Evolutionary conservation across 208 protist genomes (phyloP), one percentile per base, ranked within the genome.

Genomic region (Naegleria gruberi): DNA sequence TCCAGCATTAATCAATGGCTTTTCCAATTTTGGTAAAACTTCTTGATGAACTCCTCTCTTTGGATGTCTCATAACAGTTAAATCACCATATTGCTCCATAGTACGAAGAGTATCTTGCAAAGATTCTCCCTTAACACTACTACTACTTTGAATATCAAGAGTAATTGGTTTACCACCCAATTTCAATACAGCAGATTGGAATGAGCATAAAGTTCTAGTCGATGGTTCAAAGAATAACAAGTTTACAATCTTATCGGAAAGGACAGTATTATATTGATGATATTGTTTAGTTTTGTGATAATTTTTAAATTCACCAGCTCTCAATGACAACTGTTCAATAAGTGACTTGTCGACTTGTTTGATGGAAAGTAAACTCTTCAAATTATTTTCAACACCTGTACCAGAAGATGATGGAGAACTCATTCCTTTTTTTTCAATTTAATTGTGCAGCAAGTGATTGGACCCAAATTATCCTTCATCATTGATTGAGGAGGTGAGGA

Each of bases 1-100:
- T 89, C 98, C 98, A 23, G 95, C 97, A 94, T 98, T 99, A 94
- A 99, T 98, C 83, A 99, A 89, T 37, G 98, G 97, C 47, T 94
- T 92, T 30, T 93, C 92, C 10, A 94, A 93, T 43, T 37, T 88
- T 17, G 87, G 15, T n/a, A 96, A 90, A 0, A 96, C 97, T 88
- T 93, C 85, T 23, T 93, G 92, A n/a, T 97, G 92, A 37, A 96
- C 93, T 82, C 96, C 96, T 82, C 94, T 93, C 89, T 96, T 91
- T 37, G 98, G 97, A 93, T 99, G 98, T 55, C 98, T 95, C 87
- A 99, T 92, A 2, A 99, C 97, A 19, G 99, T 94, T 2, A 97
- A 95, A 91, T 99, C 98, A 91, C 93, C 94, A 93, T 99, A 99
- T 30, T 92, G 77, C 89, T 95, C 94, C 19, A 97, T 87, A 46